These are phyloP conservation scores for Pichia paraexigua DNA, from an alignment of 805 yeast species.

Conservation along the genomic window DNA sequence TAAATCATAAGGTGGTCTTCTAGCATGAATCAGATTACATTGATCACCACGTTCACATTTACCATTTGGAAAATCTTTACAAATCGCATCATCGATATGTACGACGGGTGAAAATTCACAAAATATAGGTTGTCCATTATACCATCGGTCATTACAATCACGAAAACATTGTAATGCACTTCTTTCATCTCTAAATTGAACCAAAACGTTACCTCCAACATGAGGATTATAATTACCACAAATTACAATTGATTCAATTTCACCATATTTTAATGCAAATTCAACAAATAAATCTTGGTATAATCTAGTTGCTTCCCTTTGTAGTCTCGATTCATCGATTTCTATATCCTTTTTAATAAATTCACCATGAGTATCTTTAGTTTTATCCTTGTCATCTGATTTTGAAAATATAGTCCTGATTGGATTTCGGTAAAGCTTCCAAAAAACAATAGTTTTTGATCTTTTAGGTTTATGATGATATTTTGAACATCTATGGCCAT, in stretches of 20 bases:
- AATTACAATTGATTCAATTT: constrained; percentile 55
- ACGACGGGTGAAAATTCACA: constrained; percentile 73
- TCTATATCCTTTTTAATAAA: not conserved
- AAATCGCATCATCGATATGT: constrained; percentile 61
- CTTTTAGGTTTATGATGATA: constrained; percentile 57
- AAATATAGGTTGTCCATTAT: constrained; percentile 65
- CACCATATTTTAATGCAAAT: constrained; percentile 38
- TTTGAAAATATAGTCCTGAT: constrained; percentile 27
- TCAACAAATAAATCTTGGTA: constrained; percentile 68
- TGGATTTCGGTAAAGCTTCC: constrained; percentile 61
- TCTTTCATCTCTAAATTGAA: constrained; percentile 45
- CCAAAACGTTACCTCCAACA: constrained; percentile 78
- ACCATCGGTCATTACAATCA: constrained; percentile 74
- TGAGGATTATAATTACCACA: constrained; percentile 82
- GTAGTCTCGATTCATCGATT: constrained; percentile 28
- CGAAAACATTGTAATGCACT: constrained; percentile 56
- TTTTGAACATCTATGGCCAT: constrained; percentile 81
- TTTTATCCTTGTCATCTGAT: constrained; percentile 1
- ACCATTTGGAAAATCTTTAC: constrained; percentile 59
- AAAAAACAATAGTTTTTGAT: constrained; percentile 57
- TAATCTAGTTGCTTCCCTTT: constrained; percentile 49
- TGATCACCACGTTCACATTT: constrained; percentile 71
- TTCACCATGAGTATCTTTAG: constrained; percentile 2
- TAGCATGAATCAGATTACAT: constrained; percentile 83
- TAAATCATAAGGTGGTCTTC: constrained; percentile 38